Base-by-base conservation (phyloP, 2,329 filamentous ascomycete species). In the Myrmaecium sp. region DNA sequence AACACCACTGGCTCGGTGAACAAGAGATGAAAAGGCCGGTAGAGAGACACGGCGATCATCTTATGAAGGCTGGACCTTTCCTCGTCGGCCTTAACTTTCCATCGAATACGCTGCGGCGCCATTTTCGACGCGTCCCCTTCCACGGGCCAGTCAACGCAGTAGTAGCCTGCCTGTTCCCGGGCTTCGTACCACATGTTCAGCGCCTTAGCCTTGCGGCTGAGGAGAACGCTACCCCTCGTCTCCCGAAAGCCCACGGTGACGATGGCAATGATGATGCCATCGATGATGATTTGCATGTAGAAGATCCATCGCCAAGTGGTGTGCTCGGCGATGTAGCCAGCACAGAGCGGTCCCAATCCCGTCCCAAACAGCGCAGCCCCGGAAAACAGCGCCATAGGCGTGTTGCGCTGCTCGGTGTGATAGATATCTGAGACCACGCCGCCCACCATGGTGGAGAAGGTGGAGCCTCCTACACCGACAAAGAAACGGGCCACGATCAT, bases 371-470 rank as follows among this genome's bases (percentile, higher is more conserved):
- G 56, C 0, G 82, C 83, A 3, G 63, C 60, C 1, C 76, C 80
- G n/a, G 76, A 77, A 48, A 92, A 94, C 0, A 92, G 46, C 0
- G 81, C 75, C 86, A 94, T 93, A 0, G 84, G 79, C 0, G 76
- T 82, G 40, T 94, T 93, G 17, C 86, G 64, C 23, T 79, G 73
- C 32, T 78, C 57, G 6, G 79, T 70, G 25, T 74, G 68, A 55
- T 83, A 93, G 31, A 93, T 67, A 43, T 94, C 84, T 26, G 77
- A 76, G 21, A 94, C 75, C 4, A 94, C 78, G 3, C 84, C 84
- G n/a, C 84, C 84, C 0, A 92, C 76, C 64, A 93, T 84, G 13
- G 81, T 89, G 23, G 76, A 82, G 44, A 91, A 92, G 0, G 66
- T 71, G 25, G 74, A 82, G 5, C 69, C 74, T 5, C 78, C 79